Conservation (phyloP, 441 rosid genomes). For the Croton laevigatus region DNA sequence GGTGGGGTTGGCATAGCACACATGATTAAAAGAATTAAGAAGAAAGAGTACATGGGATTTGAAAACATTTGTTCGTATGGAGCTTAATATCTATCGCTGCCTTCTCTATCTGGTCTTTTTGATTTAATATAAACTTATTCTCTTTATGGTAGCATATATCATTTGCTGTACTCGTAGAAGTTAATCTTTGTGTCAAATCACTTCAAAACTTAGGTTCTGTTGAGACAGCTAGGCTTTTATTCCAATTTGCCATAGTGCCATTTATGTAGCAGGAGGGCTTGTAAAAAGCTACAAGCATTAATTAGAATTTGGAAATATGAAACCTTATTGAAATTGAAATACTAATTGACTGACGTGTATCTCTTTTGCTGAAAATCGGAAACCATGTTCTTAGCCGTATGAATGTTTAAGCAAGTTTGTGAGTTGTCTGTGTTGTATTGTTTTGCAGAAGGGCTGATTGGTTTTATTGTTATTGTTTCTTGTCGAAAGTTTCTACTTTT, state of each 20-base stretch:
- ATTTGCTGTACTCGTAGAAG: background rate
- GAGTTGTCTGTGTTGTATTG: background rate
- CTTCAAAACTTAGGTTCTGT: background rate
- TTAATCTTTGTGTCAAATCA: background rate
- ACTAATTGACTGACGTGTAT: background rate
- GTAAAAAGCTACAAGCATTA: background rate
- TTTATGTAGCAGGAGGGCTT: background rate
- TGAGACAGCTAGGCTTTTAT: background rate
- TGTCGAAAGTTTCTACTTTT: background rate
- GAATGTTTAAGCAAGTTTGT: background rate
- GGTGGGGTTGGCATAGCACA: slow-evolving; percentile 50
- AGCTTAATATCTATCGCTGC: background rate
- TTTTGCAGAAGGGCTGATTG: background rate
- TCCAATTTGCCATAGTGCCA: background rate
- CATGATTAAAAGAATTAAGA: slow-evolving; percentile 38
- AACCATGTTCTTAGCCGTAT: background rate
- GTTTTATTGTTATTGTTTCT: too few species aligned
- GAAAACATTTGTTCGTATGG: slow-evolving; percentile 39
- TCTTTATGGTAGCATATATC: background rate
- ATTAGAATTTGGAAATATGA: background rate
- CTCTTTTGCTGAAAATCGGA: background rate
- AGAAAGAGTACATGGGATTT: slow-evolving; percentile 51
- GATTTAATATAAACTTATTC: background rate
- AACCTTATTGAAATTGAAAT: background rate
- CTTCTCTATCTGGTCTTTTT: background rate